Percentiles rank a stretch among this genome's conserved stretches.
Conservation (phyloP, 306 rosid species). For the Prosopis cineraria region DNA sequence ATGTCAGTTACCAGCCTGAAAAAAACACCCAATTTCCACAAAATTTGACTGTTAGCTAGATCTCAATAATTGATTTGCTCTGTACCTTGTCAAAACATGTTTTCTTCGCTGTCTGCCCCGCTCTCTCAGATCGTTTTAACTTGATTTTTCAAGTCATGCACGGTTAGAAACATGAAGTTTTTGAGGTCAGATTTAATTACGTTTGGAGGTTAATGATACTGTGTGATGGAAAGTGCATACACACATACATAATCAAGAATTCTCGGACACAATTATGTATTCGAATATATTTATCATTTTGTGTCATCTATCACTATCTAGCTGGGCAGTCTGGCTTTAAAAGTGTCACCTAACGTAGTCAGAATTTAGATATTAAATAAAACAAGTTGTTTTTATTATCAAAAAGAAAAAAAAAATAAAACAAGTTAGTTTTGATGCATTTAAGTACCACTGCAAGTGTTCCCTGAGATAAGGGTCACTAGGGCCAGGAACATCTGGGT, state of each 20-base stretch:
- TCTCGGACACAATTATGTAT: neutral
- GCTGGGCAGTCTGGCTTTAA: neutral
- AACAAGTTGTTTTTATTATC: neutral
- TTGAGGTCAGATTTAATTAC: neutral
- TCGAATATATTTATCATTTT: neutral
- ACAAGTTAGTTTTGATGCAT: neutral
- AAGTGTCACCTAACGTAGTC: neutral
- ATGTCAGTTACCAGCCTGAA: constrained; percentile 95
- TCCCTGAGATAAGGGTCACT: constrained; percentile 94
- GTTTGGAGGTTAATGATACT: neutral
- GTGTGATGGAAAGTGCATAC: neutral
- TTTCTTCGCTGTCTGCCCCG: neutral
- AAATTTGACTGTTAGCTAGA: constrained; percentile 25
- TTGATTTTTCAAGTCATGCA: neutral
- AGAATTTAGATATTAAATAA: neutral
- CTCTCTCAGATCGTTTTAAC: neutral
- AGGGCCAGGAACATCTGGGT: constrained; percentile 97
- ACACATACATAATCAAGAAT: neutral
- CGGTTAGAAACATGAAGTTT: neutral
- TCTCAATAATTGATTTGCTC: neutral
- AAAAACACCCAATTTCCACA: constrained; percentile 1
- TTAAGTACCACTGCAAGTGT: constrained; percentile 82
- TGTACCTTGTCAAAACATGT: constrained; percentile 5
- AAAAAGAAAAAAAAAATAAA: neutral
- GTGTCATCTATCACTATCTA: neutral